These are phyloP conservation scores for Sanguinoderma infundibulare DNA, from an alignment of 1,284 basidiomycete species.

Conservation along the genomic window DNA sequence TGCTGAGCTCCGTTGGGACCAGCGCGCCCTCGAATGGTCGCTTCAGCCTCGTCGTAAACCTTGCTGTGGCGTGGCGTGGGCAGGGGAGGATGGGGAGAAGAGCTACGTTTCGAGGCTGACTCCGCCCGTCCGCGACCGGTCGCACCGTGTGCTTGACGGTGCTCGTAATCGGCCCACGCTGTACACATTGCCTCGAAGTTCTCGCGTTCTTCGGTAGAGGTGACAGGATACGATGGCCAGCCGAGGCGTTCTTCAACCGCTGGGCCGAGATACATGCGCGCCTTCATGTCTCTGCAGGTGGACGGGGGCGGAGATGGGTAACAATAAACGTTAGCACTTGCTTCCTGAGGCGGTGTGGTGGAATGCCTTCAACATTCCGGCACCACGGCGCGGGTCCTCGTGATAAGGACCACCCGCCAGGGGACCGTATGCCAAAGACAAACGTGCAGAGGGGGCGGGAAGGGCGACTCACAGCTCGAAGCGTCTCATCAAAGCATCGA, in stretches of 20 bases:
- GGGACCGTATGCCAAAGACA: conserved; percentile 7
- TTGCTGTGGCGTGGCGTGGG: background rate
- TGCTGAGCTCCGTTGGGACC: background rate
- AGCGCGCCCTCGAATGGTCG: background rate
- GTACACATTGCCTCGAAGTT: conserved; percentile 57
- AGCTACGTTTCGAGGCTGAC: background rate
- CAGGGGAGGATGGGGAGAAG: conserved; percentile 3
- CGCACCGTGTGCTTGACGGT: conserved; percentile 7
- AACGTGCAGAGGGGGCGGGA: conserved; percentile 6
- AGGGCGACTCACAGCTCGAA: conserved; percentile 60
- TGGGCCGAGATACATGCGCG: conserved; percentile 51
- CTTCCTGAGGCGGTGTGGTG: background rate
- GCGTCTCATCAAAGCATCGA: conserved; percentile 54
- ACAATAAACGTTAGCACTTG: conserved; percentile 8
- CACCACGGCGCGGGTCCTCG: conserved; percentile 1
- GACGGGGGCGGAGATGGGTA: conserved; percentile 1
- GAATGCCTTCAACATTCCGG: conserved; percentile 1
- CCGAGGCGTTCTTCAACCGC: conserved; percentile 52
- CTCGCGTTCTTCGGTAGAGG: conserved; percentile 48
- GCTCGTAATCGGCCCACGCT: conserved; percentile 51
- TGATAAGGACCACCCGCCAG: conserved; percentile 9
- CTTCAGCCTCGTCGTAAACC: background rate
- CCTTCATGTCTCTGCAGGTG: conserved; percentile 61
- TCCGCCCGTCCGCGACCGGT: conserved; percentile 7
- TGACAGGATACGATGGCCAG: conserved; percentile 45